Evolutionary conservation across 192 early-diverging fungal species (phyloP).

Genomic region (Coemansia erecta): DNA sequence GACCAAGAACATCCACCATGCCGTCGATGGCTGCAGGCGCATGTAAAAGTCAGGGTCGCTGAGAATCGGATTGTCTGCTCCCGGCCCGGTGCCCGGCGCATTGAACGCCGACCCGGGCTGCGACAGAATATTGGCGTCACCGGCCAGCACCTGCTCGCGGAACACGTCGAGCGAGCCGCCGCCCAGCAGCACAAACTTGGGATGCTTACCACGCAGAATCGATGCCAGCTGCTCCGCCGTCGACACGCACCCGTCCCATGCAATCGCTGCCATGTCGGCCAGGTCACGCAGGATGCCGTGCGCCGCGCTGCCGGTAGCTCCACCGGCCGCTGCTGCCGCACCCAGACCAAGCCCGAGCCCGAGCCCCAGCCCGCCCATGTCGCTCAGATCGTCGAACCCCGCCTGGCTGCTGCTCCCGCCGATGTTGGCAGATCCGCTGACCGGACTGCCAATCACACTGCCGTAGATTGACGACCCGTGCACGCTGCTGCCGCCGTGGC

Average conservation of each 20-base stretch:
- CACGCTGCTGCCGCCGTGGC: slow-evolving; percentile 29
- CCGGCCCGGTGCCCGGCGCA: slow-evolving; percentile 44
- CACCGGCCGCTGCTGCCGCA: neutral
- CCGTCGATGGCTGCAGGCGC: slow-evolving; percentile 53
- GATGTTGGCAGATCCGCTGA: slow-evolving; percentile 2
- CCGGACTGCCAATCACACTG: slow-evolving; percentile 48
- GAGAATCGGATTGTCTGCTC: slow-evolving; percentile 52
- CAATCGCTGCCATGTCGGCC: slow-evolving; percentile 43
- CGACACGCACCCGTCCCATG: slow-evolving; percentile 53
- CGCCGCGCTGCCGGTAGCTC: neutral
- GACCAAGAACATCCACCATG: slow-evolving; percentile 54
- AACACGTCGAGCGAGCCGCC: slow-evolving; percentile 30
- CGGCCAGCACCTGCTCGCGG: slow-evolving; percentile 37
- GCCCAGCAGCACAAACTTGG: slow-evolving; percentile 48
- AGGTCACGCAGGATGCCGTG: slow-evolving; percentile 35
- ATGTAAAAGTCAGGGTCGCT: slow-evolving; percentile 53
- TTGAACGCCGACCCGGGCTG: slow-evolving; percentile 49
- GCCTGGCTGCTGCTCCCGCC: neutral
- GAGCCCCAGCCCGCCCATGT: neutral
- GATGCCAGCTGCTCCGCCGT: slow-evolving; percentile 51
- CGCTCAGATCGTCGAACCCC: slow-evolving; percentile 8
- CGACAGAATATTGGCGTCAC: slow-evolving; percentile 48
- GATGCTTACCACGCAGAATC: slow-evolving; percentile 52
- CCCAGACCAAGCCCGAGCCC: slow-evolving; percentile 2
- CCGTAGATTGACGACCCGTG: slow-evolving; percentile 37